These are phyloP conservation scores for Tylopilus orsonianus DNA, from an alignment of 1,284 basidiomycete genomes.

Conservation along the genomic window DNA sequence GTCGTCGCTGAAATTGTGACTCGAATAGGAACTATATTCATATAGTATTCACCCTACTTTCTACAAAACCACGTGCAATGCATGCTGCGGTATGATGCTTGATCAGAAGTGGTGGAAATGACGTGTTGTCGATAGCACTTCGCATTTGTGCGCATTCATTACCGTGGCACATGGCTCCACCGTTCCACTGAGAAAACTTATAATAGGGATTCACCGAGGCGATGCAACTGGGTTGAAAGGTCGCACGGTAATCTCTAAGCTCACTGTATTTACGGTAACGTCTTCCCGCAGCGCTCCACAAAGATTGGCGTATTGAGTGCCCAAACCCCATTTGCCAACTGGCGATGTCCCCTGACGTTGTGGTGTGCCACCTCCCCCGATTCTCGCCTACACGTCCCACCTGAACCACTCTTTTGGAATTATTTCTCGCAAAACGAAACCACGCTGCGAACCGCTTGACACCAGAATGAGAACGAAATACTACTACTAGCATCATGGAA, in stretches of 20 bases:
- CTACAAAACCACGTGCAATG: no score
- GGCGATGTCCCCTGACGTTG: constrained; percentile 1
- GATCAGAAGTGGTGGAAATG: no score
- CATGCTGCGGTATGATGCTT: no score
- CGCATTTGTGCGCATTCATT: no score
- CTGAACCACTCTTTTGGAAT: neutral
- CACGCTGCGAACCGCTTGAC: neutral
- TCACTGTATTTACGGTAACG: neutral
- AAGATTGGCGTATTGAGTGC: constrained; percentile 11
- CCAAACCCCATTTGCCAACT: constrained; percentile 1
- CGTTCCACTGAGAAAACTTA: no score
- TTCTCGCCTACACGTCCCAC: neutral
- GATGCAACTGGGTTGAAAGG: neutral
- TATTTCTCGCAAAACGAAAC: neutral
- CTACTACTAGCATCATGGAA: neutral
- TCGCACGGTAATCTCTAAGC: neutral
- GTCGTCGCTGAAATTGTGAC: no score
- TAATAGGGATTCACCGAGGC: no score
- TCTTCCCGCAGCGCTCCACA: constrained; percentile 15
- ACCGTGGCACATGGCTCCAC: no score
- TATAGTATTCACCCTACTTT: no score
- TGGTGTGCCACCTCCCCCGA: neutral
- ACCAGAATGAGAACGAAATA: neutral
- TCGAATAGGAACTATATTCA: no score
- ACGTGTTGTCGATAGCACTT: no score